Evolutionary conservation across 805 yeast genomes (phyloP), one percentile per base, ranked within the genome.

Genomic region (Cyberlindnera japonica): DNA sequence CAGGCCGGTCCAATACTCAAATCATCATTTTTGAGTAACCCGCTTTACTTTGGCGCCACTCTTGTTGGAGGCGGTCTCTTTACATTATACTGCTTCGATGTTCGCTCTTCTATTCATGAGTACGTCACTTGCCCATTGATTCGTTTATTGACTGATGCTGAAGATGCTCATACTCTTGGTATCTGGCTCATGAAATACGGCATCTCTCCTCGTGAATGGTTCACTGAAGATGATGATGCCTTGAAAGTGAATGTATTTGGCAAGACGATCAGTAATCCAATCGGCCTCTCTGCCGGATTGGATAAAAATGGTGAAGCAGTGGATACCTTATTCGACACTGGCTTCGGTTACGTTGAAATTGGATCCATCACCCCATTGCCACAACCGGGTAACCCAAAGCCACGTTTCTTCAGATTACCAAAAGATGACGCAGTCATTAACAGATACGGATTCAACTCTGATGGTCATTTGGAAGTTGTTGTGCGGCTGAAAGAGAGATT

Each of bases 211-310:
- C 68, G 70, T 42, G 66, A 83, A 39, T 71, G 70, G 44, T 69
- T 69, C 35, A 84, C 79, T 45, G 60, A 65, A 24, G 76, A 71
- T 42, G 78, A 75, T 44, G 69, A 70, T 12, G 61, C 65, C 4
- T 67, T 86, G 47, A 65, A 72, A 13, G 88, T 82, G 16, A 59
- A 71, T 29, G 81, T 82, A 0, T 85, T 86, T 58, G 88, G 87
- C 8, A 73, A 69, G 40, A 66, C 55, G 0, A 65, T 91, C 57
- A 71, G 72, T 16, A 81, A 82, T 41, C 97, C 98, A 18, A 69
- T 91, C 36, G 97, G 97, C 12, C 72, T 90, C 53, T 97, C 98
- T 36, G 98, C 98, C 19, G 98, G 98, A 11, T 74, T 91, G 49
- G 98, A 91, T 63, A 91, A 91, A 65, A 82, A 90, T 55, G 98